Conservation (phyloP, 345 rosid species). For the Aegle marmelos region DNA sequence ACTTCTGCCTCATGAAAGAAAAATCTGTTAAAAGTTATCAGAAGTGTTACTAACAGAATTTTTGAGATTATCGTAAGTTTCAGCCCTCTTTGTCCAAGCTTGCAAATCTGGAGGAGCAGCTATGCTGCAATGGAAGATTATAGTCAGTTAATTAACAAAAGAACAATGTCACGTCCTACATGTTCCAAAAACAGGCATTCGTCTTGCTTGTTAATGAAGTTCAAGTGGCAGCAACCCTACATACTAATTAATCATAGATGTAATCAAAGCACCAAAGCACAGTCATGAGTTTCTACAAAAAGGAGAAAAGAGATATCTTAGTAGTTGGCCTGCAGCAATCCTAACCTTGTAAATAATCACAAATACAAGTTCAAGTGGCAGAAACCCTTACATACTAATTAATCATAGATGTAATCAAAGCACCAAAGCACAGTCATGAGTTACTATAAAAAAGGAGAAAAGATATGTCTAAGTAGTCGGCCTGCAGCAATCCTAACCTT, state of each 20-base stretch:
- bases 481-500: background rate
- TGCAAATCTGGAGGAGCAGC: constrained; percentile 66
- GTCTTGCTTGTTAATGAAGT: constrained; percentile 3
- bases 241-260: background rate
- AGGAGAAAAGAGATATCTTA: background rate
- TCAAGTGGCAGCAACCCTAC: background rate
- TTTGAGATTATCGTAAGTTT: constrained; percentile 56
- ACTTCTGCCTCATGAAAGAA: background rate
- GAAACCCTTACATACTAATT: background rate
- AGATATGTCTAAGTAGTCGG: background rate
- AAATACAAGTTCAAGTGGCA: no score
- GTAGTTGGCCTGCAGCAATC: background rate
- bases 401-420: constrained; percentile 1
- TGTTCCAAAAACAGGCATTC: background rate
- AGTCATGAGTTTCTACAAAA: constrained; percentile 2
- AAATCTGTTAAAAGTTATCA: constrained; percentile 31
- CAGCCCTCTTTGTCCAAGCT: constrained; percentile 83
- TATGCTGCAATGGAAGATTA: constrained; percentile 48
- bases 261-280: background rate
- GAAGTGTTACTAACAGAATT: constrained; percentile 54
- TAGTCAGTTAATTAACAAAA: constrained; percentile 12
- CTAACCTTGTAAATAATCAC: background rate
- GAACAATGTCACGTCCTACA: constrained; percentile 1
- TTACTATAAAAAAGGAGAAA: constrained; percentile 3
- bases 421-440: background rate